Evolutionary conservation across 306 rosid genomes (phyloP).

Genomic region (Bauhinia variegata): DNA sequence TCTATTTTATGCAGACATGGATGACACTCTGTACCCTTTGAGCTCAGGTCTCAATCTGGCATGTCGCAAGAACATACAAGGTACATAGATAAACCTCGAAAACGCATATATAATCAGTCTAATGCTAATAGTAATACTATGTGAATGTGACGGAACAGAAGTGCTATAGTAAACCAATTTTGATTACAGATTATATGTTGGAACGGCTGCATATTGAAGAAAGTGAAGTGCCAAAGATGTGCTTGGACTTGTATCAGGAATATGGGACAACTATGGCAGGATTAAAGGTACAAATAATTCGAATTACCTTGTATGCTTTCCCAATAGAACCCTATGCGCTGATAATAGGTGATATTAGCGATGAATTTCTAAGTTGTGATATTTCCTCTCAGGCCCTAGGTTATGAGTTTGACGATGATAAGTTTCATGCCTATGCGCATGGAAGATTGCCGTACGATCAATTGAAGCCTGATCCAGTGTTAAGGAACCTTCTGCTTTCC

Average conservation of each 20-base stretch:
- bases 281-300: slow-evolving; percentile 56
- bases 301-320: slow-evolving; percentile 4
- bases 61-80: slow-evolving; percentile 79
- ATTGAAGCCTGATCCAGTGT: slow-evolving; percentile 65
- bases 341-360: not conserved
- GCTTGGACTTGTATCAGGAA: slow-evolving; percentile 68
- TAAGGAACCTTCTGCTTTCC: slow-evolving; percentile 81
- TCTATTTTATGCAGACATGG: slow-evolving; percentile 68
- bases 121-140: slow-evolving; percentile 9
- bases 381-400: slow-evolving; percentile 61
- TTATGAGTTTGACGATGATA: slow-evolving; percentile 74
- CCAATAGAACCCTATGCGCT: not conserved
- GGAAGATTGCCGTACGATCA: slow-evolving; percentile 76
- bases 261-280: slow-evolving; percentile 95
- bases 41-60: slow-evolving; percentile 73
- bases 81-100: slow-evolving; percentile 31
- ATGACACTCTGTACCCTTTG: slow-evolving; percentile 84
- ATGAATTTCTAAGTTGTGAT: slow-evolving; percentile 14
- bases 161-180: slow-evolving; percentile 6
- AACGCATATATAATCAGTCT: not conserved
- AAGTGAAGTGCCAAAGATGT: slow-evolving; percentile 71
- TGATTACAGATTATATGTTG: slow-evolving; percentile 69
- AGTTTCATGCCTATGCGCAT: slow-evolving; percentile 74
- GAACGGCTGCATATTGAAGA: slow-evolving; percentile 67
- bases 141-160: too few species aligned